Percentiles rank a stretch among this genome's conserved stretches.
Evolutionary conservation across 805 yeast genomes (phyloP).

Genomic region (Suhomyces xylopsoci): DNA sequence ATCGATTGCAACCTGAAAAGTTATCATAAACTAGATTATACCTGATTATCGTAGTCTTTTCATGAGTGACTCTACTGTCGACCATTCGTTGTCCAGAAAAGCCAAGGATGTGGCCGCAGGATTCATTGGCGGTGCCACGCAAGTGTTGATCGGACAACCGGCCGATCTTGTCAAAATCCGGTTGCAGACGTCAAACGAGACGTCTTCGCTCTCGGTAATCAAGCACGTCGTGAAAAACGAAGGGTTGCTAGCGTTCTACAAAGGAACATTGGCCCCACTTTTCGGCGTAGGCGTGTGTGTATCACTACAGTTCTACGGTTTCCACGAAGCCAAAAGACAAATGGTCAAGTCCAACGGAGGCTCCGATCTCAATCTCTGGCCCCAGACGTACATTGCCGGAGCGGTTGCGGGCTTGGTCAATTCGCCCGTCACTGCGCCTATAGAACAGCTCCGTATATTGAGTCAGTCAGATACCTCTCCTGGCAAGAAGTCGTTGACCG

Average conservation of each 20-base stretch:
- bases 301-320: conserved; percentile 67
- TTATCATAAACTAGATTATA: too few relatives aligned
- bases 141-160: conserved; percentile 47
- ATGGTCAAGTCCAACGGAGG: conserved; percentile 30
- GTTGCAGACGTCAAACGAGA: conserved; percentile 35
- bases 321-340: conserved; percentile 65
- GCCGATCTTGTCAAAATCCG: conserved; percentile 44
- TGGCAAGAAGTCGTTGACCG: conserved; percentile 19
- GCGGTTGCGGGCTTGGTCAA: conserved; percentile 67
- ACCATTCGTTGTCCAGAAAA: conserved; percentile 35
- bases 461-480: conserved; percentile 48
- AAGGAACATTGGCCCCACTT: conserved; percentile 44
- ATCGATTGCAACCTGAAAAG: not conserved
- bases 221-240: conserved; percentile 38
- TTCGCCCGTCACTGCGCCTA: conserved; percentile 60
- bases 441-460: conserved; percentile 62
- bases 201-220: conserved; percentile 32
- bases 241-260: conserved; percentile 43
- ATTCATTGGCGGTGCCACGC: conserved; percentile 46
- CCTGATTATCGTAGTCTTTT: too few relatives aligned
- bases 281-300: conserved; percentile 61
- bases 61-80: conserved; percentile 21
- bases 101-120: conserved; percentile 44
- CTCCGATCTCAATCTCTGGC: conserved; percentile 44
- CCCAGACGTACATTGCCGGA: conserved; percentile 60